Evolutionary conservation across 148 eudicot genomes (phyloP), one percentile per base, ranked within the genome.

Genomic region (Amaranthus palmeri): DNA sequence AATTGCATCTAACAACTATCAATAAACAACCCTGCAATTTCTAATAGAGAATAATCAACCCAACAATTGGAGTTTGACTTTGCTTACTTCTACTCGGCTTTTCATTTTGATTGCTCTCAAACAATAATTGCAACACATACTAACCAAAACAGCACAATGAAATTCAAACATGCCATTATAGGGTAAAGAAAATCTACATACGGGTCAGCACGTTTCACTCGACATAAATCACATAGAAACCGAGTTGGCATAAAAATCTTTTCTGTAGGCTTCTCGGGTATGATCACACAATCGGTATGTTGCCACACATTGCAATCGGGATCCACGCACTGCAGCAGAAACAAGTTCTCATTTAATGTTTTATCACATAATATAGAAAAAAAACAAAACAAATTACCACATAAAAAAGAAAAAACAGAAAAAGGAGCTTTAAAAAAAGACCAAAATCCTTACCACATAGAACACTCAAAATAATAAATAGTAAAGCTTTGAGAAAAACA

Each of bases 181-280:
- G 51, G 58, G 42, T 1, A 59, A 45, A 46, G 59, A 54, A 72
- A 12, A 14, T 74, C n/a, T 65, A 86, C 98, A 80, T 86, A 93
- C 98, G 98, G 98, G 61, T 93, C 98, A 81, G 98, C 91, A 12
- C 97, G 89, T 80, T 71, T 82, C 69, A 91, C 73, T 77, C 98
- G 83, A 77, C 98, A 93, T 11, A 83, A 71, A 79, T 91, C 97
- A 79, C 98, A 89, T 69, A 89, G 81, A 63, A 76, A 79, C 49
- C 73, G 86, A 3, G 83, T 76, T 52, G 88, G 86, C 46, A 53
- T 46, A 71, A 86, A 43, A 73, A 74, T 77, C 67, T 81, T 82
- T 65, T 87, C 88, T 72, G 77, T 76, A 44, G 80, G 83, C 81
- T 87, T 84, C 65, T 91, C 96, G 41, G 87, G 82, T 48, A 85